Evolutionary conservation across 208 protist species (phyloP), one percentile per base, ranked within the genome.

Genomic region (Phytomonas francai): DNA sequence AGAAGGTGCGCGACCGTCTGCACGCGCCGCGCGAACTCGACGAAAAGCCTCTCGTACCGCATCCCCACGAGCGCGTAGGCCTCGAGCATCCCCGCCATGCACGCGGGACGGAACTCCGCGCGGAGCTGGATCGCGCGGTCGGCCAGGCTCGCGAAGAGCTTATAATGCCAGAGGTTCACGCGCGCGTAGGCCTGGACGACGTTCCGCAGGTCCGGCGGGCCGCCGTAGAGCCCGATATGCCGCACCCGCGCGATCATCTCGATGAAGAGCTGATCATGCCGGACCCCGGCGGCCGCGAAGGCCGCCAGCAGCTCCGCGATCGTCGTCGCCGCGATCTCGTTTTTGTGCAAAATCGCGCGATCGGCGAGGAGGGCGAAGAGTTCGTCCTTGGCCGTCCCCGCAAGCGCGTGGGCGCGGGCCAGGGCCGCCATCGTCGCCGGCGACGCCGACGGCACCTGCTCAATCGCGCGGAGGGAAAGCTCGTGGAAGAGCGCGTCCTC

Each of bases 161-260:
- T 88, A 73, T 96, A 93, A 61, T 96, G 90, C 90, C 90, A 96
- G 51, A 96, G 36, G 19, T 80, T 81, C 45, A 89, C 82, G 5
- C 73, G 67, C 0, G 90, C 73, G 72, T 96, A 96, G 39, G 87
- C 85, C 59, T 80, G 73, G 31, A 92, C 86, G 2, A 91, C 80
- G 67, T 91, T 84, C 42, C 77, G 79, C 19, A 96, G 68, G 60
- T 96, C 90, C 34, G 71, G 75, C 8, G 79, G 78, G 1, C 80
- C 91, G 32, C 90, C 90, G 68, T 93, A 92, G 28, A 83, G 76
- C n/a, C 76, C 79, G 11, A 96, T 80, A 58, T 86, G 79, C 11
- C 87, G 85, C 57, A 96, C 84, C 22, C 83, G 78, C 3, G 87
- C 85, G 36, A 96, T 89, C 42, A 84, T 70, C 72, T 92, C 83